Conservation (phyloP, 208 protist genomes). For the Trypanosoma platydactyli region DNA sequence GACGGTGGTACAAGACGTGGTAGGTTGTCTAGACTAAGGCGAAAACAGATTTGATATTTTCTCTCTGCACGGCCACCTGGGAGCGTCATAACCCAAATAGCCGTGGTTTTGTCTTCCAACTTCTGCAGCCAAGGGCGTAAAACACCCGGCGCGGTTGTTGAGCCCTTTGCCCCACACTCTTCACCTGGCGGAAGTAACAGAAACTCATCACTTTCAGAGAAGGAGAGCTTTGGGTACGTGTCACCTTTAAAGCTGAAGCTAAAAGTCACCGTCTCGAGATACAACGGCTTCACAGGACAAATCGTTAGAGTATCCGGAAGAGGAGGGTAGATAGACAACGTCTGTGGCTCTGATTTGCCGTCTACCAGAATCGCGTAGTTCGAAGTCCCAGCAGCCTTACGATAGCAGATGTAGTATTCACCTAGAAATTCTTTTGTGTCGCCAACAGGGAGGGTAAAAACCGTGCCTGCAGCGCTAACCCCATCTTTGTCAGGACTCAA, state of each 20-base stretch:
- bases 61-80: constrained; percentile 29
- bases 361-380: constrained; percentile 60
- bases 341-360: constrained; percentile 27
- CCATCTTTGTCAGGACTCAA: constrained; percentile 38
- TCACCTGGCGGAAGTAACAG: constrained; percentile 41
- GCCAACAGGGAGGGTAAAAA: constrained; percentile 51
- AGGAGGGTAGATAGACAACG: constrained; percentile 78
- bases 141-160: neutral
- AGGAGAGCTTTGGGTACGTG: constrained; percentile 56
- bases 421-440: constrained; percentile 49
- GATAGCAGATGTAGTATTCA: constrained; percentile 88
- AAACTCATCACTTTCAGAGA: constrained; percentile 55
- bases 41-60: constrained; percentile 71
- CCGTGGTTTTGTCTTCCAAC: neutral
- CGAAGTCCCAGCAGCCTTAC: constrained; percentile 9
- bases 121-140: constrained; percentile 10
- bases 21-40: constrained; percentile 43
- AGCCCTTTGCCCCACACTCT: neutral
- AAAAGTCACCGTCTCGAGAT: constrained; percentile 63
- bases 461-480: constrained; percentile 34
- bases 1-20: constrained; percentile 40
- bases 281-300: constrained; percentile 37
- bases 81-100: constrained; percentile 59
- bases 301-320: constrained; percentile 27
- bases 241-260: constrained; percentile 46